These are phyloP conservation scores for Rhododendron kiyosumense DNA, from an alignment of 148 eudicot genomes.

Conservation along the genomic window DNA sequence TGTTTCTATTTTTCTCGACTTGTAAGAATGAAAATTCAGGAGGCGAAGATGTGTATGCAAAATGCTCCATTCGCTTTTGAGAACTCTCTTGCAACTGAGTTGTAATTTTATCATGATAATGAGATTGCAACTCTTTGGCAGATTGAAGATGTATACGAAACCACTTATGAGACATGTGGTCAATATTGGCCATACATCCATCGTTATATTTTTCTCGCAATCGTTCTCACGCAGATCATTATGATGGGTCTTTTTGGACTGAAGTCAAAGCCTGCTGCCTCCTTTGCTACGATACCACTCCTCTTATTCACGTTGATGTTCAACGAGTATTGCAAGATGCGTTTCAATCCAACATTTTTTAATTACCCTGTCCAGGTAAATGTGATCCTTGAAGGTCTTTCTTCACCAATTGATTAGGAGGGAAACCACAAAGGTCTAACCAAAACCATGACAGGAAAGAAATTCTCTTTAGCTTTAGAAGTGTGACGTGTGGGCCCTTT, in stretches of 20 bases:
- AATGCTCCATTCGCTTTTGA: background rate
- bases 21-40: background rate
- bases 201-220: constrained; percentile 64
- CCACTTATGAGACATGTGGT: constrained; percentile 78
- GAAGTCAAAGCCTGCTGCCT: constrained; percentile 83
- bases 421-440: background rate
- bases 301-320: constrained; percentile 57
- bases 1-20: background rate
- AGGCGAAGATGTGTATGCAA: background rate
- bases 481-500: background rate
- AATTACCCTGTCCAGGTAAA: constrained; percentile 58
- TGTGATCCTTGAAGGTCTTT: background rate
- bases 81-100: background rate
- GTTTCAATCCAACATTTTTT: constrained; percentile 73
- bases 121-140: constrained; percentile 29
- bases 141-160: constrained; percentile 83
- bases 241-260: constrained; percentile 95
- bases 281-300: constrained; percentile 71
- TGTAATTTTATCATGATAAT: background rate
- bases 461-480: background rate
- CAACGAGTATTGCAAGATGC: constrained; percentile 90
- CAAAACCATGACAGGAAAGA: background rate
- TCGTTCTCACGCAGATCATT: constrained; percentile 72
- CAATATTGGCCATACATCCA: constrained; percentile 87
- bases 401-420: background rate